phyloP scores from a whole-genome alignment of 768 basidiomycete species.

The Russula foetens region DNA sequence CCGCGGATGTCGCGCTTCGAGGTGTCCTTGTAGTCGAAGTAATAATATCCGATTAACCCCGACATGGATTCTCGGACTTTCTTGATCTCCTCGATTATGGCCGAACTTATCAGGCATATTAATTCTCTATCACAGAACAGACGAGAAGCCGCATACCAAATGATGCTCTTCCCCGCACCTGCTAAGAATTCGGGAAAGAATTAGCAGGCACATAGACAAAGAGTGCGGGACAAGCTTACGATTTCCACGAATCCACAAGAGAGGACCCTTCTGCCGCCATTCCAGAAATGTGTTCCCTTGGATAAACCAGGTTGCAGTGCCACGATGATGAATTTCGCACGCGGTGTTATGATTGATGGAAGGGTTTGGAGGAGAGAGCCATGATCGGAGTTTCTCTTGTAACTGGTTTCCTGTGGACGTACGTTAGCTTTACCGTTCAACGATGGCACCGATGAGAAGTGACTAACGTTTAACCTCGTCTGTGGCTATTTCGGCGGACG shows the following conservation, averaged over 20 bases:
- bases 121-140: neutral
- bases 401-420: neutral
- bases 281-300: neutral
- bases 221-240: neutral
- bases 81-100: neutral
- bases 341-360: neutral
- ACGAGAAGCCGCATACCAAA: neutral
- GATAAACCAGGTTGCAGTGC: neutral
- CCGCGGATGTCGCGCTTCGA: neutral
- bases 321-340: neutral
- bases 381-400: neutral
- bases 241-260: neutral
- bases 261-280: neutral
- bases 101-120: neutral
- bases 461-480: neutral
- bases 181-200: neutral
- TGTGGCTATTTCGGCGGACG: too few species aligned
- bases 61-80: neutral
- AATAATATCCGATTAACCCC: neutral
- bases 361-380: conserved; percentile 1
- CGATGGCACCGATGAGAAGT: neutral
- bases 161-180: neutral
- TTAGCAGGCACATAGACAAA: neutral
- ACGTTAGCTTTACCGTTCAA: neutral
- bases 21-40: neutral